A percentile compares a stretch with the other conserved stretches of the same genome.
Conservation (phyloP, 257 asterid genomes). For the Przewalskia tangutica region DNA sequence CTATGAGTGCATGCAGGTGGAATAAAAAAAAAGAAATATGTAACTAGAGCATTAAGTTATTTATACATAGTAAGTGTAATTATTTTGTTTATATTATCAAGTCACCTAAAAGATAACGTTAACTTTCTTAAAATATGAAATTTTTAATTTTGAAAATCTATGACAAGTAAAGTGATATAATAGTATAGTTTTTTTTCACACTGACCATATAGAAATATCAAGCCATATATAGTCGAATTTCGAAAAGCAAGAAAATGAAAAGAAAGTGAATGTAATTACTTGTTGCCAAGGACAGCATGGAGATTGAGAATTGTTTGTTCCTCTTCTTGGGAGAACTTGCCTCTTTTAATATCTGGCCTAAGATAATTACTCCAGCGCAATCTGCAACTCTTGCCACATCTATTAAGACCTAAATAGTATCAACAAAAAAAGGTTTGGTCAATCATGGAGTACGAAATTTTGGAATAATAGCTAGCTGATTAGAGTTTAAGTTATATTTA, state of each 20-base stretch:
- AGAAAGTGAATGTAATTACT: slow-evolving; percentile 20
- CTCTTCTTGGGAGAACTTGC: slow-evolving; percentile 50
- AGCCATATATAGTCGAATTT: neutral
- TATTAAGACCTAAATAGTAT: slow-evolving; percentile 33
- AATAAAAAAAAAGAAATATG: too few species aligned
- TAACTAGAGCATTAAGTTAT: too few species aligned
- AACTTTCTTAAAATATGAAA: too few species aligned
- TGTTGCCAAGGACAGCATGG: slow-evolving; percentile 60
- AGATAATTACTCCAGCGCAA: slow-evolving; percentile 6
- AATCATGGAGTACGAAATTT: neutral
- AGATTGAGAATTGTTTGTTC: slow-evolving; percentile 62
- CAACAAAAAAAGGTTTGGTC: neutral
- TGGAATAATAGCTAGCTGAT: neutral
- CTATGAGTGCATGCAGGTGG: too few species aligned
- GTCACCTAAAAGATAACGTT: too few species aligned
- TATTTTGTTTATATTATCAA: too few species aligned
- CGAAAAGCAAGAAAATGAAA: neutral
- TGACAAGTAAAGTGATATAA: too few species aligned
- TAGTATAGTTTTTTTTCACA: too few species aligned
- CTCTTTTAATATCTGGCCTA: slow-evolving; percentile 7
- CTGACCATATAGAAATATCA: neutral
- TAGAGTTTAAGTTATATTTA: neutral
- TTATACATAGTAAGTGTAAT: too few species aligned
- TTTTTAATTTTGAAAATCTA: too few species aligned
- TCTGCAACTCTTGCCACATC: slow-evolving; percentile 51